Base-by-base conservation (phyloP, 169 alveolate species). In the Plasmodium malariae region DNA sequence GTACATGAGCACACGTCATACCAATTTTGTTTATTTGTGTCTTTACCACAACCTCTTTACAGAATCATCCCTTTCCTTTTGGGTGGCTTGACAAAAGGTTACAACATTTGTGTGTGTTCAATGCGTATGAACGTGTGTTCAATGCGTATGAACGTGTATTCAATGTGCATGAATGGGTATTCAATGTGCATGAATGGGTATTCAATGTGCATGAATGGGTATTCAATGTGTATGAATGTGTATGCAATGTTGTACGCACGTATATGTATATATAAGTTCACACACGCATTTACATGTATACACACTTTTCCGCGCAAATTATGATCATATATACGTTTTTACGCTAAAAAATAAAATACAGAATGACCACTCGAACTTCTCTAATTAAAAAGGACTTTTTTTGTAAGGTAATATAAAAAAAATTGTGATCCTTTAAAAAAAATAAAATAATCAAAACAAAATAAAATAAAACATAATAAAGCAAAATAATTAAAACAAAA, bases 51-150 rank as follows among this genome's bases (percentile, higher is more conserved):
- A 3, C 43, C 19, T 2, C n/a, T 71, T 71, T 68, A n/a, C 34
- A 83, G 91, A 60, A 69, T 54, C 91, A 83, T 69, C 83, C 91
- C 36, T 83, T 83, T 67, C 91, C 91, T 12, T 83, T 83, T 30
- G 91, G 91, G 54, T 83, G 91, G 91, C 40, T 83, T 21, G 91
- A 83, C 70, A 83, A 83, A 12, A 83, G 91, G 91, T 83, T 83
- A 43, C 32, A 30, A n/a, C 28, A 37, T 49, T 26, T 57, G 21
- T 12, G 19, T 26, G 12, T 43, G 7, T 43, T n/a, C n/a, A 30
- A n/a, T n/a, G n/a, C n/a, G n/a, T n/a, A n/a, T n/a, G n/a, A n/a
- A n/a, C n/a, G n/a, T n/a, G n/a, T n/a, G n/a, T n/a, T n/a, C n/a
- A n/a, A n/a, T n/a, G n/a, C n/a, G n/a, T n/a, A n/a, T n/a, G n/a